Base-by-base conservation (phyloP, 2,329 filamentous ascomycete species). In the Lachnellula arida region DNA sequence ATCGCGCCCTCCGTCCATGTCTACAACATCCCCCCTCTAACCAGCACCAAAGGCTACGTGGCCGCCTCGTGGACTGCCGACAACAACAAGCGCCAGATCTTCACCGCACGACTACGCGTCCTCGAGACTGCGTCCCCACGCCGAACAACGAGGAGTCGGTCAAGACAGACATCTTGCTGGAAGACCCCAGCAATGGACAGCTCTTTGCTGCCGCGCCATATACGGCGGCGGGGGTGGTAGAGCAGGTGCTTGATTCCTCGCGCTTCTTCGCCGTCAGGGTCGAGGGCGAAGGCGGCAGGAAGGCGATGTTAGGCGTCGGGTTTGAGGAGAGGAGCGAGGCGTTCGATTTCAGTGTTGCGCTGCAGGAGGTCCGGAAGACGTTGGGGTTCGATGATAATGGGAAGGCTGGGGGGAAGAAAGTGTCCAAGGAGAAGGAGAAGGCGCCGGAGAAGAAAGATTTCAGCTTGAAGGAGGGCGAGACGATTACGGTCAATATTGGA, bases 201-300 rank as follows among this genome's bases (percentile, higher is more conserved):
- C 78, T 96, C 22, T 96, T 96, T 71, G 91, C 91, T 46, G 91
- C 89, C 1, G 87, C 88, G 1, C 91, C 91, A 0, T 96, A 95
- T 73, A 85, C 82, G 0, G 74, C 78, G 23, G 70, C 78, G 2
- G 77, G 77, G 17, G 81, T 81, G 6, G 88, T 96, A 47, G 89
- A 94, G 73, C 81, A 89, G 63, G 88, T 89, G 19, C 76, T 88
- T 22, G 91, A 96, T 70, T 89, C 85, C 68, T 86, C 82, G 58
- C 82, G 91, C 35, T 96, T 96, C 78, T 96, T 96, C 68, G 91
- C 91, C 5, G 70, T 96, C 37, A 80, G 88, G 14, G 90, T 96
- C 1, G 84, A 89, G 56, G 89, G 91, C 59, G 86, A 85, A 37
- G 80, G 81, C 42, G 86, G 88, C 1, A 80, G 86, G 64, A 92